phyloP scores from a whole-genome alignment of 108 stramenopile species.

The Phaeodactylum tricornutum region DNA sequence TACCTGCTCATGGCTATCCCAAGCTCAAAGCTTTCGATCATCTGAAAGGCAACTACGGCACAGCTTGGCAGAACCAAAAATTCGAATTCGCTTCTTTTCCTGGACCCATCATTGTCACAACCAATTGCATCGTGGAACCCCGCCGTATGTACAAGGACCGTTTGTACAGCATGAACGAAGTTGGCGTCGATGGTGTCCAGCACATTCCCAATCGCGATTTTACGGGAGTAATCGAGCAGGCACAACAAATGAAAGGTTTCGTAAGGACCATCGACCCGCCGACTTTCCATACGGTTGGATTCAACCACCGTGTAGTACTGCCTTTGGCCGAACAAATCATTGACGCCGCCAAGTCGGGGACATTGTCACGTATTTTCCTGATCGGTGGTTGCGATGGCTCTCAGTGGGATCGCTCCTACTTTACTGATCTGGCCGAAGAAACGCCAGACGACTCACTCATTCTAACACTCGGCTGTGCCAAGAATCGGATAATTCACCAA shows the following conservation, averaged over 20 bases:
- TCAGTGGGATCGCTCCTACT: constrained; percentile 73
- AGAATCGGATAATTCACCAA: constrained; percentile 60
- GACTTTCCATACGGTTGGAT: constrained; percentile 56
- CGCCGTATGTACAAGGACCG: constrained; percentile 61
- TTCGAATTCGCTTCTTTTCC: constrained; percentile 68
- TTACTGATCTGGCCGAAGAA: constrained; percentile 62
- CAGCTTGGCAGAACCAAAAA: constrained; percentile 82
- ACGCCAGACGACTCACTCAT: constrained; percentile 61
- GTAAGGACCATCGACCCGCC: constrained; percentile 42
- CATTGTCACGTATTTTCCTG: constrained; percentile 58
- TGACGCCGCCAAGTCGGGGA: constrained; percentile 50
- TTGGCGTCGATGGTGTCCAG: constrained; percentile 54
- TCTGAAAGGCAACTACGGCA: constrained; percentile 71
- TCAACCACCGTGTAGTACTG: constrained; percentile 71
- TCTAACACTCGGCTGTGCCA: constrained; percentile 76
- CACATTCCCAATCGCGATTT: constrained; percentile 65
- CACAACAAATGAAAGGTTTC: constrained; percentile 57
- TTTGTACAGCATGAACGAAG: constrained; percentile 67
- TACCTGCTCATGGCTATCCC: constrained; percentile 79
- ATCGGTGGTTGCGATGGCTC: constrained; percentile 83
- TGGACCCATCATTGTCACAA: constrained; percentile 68
- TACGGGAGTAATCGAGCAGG: constrained; percentile 57
- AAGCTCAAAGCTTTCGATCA: constrained; percentile 60
- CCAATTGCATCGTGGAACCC: constrained; percentile 71
- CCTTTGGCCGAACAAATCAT: constrained; percentile 63